These are phyloP conservation scores for Gaultheria prostrata DNA, from an alignment of 148 eudicot species.

Conservation along the genomic window DNA sequence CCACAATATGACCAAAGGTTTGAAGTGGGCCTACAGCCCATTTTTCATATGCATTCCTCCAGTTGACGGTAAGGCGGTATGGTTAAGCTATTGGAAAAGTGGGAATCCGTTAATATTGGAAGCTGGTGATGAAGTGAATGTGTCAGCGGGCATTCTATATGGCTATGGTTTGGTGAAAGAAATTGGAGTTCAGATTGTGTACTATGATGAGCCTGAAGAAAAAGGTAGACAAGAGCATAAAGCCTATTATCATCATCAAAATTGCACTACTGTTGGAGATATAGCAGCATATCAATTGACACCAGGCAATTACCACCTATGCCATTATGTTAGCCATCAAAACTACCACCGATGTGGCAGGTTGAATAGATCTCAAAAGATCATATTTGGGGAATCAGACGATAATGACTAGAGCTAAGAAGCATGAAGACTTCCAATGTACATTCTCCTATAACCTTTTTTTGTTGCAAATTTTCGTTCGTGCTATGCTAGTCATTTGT, in stretches of 20 bases:
- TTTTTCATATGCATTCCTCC: not conserved
- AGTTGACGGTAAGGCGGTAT: not conserved
- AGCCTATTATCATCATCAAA: not conserved
- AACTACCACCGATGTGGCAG: no score
- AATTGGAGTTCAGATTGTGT: not conserved
- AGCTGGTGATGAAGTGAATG: conserved; percentile 10
- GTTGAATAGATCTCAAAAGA: no score
- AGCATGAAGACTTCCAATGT: no score
- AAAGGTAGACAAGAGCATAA: not conserved
- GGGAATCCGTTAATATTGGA: not conserved
- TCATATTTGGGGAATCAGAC: no score
- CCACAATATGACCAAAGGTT: not conserved
- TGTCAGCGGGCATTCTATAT: not conserved
- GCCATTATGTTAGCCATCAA: not conserved
- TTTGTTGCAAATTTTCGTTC: no score
- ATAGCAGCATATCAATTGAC: not conserved
- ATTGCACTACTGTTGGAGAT: not conserved
- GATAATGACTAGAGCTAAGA: no score
- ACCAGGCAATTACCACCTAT: not conserved
- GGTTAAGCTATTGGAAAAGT: conserved; percentile 1
- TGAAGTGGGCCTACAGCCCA: conserved; percentile 12
- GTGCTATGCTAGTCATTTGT: no score
- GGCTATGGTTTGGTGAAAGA: not conserved
- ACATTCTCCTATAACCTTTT: no score
- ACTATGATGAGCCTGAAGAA: not conserved